phyloP scores from a whole-genome alignment of 2,329 filamentous ascomycete species.

The Cytospora paraplurivora region DNA sequence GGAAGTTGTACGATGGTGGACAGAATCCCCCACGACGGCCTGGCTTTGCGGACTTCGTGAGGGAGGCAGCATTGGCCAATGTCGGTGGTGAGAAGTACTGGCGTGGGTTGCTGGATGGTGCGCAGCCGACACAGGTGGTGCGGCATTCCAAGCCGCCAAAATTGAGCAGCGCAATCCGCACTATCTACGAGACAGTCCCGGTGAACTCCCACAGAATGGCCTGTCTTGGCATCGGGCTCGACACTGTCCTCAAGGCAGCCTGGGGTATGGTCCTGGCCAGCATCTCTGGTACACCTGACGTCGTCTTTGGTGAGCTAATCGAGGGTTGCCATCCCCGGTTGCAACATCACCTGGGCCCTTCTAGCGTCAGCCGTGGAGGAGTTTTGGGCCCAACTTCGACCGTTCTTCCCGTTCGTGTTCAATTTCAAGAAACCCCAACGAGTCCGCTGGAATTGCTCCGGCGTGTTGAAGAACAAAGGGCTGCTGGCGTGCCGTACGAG shows the following conservation, averaged over 20 bases:
- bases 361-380: constrained; percentile 57
- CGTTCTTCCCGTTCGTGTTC: constrained; percentile 51
- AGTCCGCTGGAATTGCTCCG: constrained; percentile 53
- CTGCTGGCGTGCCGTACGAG: constrained; percentile 51
- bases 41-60: constrained; percentile 52
- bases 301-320: constrained; percentile 59
- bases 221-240: constrained; percentile 49
- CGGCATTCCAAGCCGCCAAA: constrained; percentile 45
- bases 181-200: constrained; percentile 44
- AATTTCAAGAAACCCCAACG: constrained; percentile 46
- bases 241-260: constrained; percentile 58
- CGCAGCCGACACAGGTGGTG: constrained; percentile 50
- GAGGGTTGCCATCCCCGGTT: constrained; percentile 50
- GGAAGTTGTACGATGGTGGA: constrained; percentile 47
- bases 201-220: constrained; percentile 43
- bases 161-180: constrained; percentile 43
- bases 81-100: constrained; percentile 42
- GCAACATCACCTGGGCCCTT: constrained; percentile 32
- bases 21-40: constrained; percentile 41
- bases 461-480: constrained; percentile 52
- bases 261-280: constrained; percentile 59
- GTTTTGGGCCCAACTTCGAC: constrained; percentile 52
- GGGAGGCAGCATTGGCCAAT: constrained; percentile 43
- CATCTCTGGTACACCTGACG: constrained; percentile 50
- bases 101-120: constrained; percentile 43